phyloP scores from a whole-genome alignment of 306 rosid species.

The Medicago lupulina region DNA sequence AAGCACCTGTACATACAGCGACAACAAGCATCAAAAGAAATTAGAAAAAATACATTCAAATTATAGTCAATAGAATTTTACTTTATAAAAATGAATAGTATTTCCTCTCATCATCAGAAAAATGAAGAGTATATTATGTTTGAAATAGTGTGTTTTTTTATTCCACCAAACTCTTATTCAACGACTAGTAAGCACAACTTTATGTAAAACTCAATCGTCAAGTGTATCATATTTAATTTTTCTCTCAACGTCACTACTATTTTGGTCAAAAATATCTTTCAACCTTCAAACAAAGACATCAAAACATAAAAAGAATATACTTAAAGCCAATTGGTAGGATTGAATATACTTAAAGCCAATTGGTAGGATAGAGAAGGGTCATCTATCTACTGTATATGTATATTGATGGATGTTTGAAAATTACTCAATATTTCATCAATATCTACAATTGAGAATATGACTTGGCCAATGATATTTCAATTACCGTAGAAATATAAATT shows the following conservation, averaged over 20 bases:
- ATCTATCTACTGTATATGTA: not conserved
- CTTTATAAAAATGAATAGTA: not conserved
- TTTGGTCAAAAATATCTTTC: conserved; percentile 19
- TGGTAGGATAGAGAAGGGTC: not conserved
- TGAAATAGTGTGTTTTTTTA: not conserved
- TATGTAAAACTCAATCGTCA: not conserved
- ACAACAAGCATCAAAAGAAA: not conserved
- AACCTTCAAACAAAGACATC: conserved; percentile 3
- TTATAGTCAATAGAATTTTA: not conserved
- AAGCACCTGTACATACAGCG: not conserved
- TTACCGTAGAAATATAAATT: not conserved
- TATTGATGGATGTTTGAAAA: not conserved
- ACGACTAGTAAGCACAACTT: not conserved
- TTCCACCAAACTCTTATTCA: not conserved
- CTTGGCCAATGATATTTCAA: not conserved
- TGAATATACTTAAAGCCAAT: not conserved
- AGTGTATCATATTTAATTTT: not conserved
- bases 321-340: not conserved
- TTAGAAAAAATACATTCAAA: not conserved
- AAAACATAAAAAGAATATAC: not conserved
- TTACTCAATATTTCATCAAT: not conserved
- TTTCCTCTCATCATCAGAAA: too few species aligned
- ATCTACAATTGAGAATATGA: not conserved
- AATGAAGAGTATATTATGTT: not conserved
- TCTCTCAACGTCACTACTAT: not conserved